Evolutionary conservation across 2,329 filamentous ascomycete species (phyloP), one percentile per base, ranked within the genome.

Genomic region (Peltaster fructicola): DNA sequence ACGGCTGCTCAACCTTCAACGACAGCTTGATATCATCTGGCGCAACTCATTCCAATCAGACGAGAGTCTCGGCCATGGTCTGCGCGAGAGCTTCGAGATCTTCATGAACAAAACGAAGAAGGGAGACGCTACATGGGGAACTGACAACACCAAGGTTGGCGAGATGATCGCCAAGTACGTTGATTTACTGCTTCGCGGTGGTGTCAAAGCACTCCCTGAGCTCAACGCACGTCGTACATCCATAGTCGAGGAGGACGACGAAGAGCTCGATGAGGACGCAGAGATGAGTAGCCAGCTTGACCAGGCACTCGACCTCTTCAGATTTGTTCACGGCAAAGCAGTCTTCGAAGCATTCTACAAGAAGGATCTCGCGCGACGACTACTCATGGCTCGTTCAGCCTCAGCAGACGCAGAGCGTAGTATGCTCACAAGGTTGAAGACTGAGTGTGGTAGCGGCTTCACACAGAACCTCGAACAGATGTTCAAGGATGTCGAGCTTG

Each of bases 261-360:
- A 70, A 3, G 72, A 76, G 3, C 73, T 72, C 15, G 85, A 93
- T 40, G 85, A 98, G 47, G 85, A 95, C 47, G 73, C 76, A 1
- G 82, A 93, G 49, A 67, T 99, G 30, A 82, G 92, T 43, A 70
- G 76, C 17, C 88, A 95, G 47, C 63, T 99, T 7, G 84, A 98
- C 40, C 78, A 90, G 44, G 84, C 80, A 0, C 60, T 99, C 3
- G 85, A 95, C 48, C 61, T 99, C 4, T 98, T 98, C 63, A 71
- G 90, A 4, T 95, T 95, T 49, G 80, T 99, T 16, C 75, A 95
- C 45, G 88, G 88, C 36, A 98, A 98, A 50, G 85, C 90, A 27
- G 79, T 93, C 0, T 98, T 99, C 35, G 88, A 98, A 48, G 85
- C 88, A 1, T 98, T 98, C 48, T 99, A 99, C 65, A 98, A 98